Base-by-base conservation (phyloP, 1,139 yeast species). In the Yamadazyma pseudoaaseri region DNA sequence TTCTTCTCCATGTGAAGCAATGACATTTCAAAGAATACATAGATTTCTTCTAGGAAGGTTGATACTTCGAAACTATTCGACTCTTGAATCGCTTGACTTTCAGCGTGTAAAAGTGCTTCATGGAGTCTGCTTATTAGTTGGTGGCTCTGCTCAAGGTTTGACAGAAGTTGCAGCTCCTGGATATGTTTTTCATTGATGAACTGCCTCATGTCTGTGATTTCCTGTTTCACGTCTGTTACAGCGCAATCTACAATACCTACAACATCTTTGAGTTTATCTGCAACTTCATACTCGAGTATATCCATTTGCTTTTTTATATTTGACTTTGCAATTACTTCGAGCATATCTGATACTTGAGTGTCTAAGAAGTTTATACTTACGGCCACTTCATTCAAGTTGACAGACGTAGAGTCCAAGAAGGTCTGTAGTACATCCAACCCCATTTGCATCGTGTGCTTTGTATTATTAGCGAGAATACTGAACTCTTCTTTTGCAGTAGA, bases 381-480 rank as follows among this genome's bases (percentile, higher is more conserved):
- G 3, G 45, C 38, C 13, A 49, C 31, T 27, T 50, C 50, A 4
- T 34, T 33, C 1, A 49, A 20, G 23, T 44, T 35, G 3, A 7
- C 26, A 5, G 28, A 39, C 3, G 39, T 24, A 6, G 23, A 27
- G 1, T 23, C 27, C 2, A 29, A 23, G 16, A 43, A 42, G 4
- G 39, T 31, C 7, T 31, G 24, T 9, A 45, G 17, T 3, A 44
- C 9, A 9, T 27, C 26, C 22, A 51, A 35, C 5, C 52, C 35
- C 9, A 28, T 23, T 27, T 49, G 42, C 14, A 58, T 33, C 17
- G 43, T 38, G 7, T 33, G 35, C 17, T 45, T 34, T 7, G 43
- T 23, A 20, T 28, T 29, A 4, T 10, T 16, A 12, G 34, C 31
- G 3, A 51, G 44, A 6, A 35, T 37, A 7, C 38, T 29, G 6